phyloP scores from a whole-genome alignment of 2,329 filamentous ascomycete species.

The Neofusicoccum laricinum region DNA sequence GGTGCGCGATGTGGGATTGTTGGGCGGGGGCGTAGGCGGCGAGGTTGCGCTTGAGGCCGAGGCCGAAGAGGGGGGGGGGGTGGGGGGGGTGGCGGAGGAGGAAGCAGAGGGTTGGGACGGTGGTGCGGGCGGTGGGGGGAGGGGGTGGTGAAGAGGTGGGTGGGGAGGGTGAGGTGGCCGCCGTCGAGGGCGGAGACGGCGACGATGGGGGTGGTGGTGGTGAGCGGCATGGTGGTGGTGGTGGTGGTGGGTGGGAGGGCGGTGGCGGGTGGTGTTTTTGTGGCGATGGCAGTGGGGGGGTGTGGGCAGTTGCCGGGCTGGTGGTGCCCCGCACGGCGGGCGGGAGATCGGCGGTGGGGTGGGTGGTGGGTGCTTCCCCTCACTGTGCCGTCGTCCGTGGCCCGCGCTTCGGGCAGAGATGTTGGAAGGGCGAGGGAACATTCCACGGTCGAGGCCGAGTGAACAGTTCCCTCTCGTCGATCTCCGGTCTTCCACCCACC shows the following conservation, averaged over 20 bases:
- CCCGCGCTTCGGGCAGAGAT: no score
- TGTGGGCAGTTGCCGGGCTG: background rate
- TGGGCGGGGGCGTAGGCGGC: conserved; percentile 43
- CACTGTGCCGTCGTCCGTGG: background rate
- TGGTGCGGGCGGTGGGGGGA: conserved; percentile 44
- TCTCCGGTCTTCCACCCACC: no score
- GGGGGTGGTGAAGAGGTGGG: conserved; percentile 46
- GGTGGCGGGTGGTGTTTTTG: background rate
- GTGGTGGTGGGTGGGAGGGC: background rate
- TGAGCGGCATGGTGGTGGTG: background rate
- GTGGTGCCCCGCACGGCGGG: background rate
- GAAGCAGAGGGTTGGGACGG: conserved; percentile 54
- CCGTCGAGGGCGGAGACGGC: conserved; percentile 31
- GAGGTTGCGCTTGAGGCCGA: conserved; percentile 50
- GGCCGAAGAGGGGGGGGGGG: conserved; percentile 43
- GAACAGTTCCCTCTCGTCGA: no score
- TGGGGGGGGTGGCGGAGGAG: conserved; percentile 48
- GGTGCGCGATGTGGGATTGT: conserved; percentile 44
- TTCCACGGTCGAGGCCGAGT: no score
- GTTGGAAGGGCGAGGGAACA: no score
- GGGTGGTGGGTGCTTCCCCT: background rate
- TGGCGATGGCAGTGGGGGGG: background rate
- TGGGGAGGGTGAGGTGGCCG: conserved; percentile 46
- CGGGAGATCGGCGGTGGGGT: conserved; percentile 4
- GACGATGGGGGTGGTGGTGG: conserved; percentile 14